A percentile compares a stretch with the other conserved stretches of the same genome.
These are phyloP conservation scores for Astragalus glycyphyllos DNA, from an alignment of 306 rosid species.

Conservation along the genomic window DNA sequence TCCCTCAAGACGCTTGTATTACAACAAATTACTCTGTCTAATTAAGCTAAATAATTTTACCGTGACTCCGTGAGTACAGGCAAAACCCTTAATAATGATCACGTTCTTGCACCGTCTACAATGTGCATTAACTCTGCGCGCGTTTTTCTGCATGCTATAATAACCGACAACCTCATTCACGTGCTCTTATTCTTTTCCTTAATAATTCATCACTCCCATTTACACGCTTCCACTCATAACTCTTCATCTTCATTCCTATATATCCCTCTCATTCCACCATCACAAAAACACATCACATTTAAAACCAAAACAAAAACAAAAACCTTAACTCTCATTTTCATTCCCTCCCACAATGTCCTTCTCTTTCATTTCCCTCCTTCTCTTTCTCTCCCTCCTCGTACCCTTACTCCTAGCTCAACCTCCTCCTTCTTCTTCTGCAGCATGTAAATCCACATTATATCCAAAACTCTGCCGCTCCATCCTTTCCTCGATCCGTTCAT, in stretches of 20 bases:
- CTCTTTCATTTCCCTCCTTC: constrained; percentile 1
- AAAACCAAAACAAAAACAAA: not conserved
- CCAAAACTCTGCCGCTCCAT: constrained; percentile 86
- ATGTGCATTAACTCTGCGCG: constrained; percentile 37
- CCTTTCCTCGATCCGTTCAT: constrained; percentile 54
- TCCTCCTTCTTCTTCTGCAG: constrained; percentile 48
- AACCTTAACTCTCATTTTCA: not conserved
- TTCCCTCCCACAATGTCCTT: constrained; percentile 30
- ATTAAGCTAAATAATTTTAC: too few species aligned
- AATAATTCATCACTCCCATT: constrained; percentile 10
- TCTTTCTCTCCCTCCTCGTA: constrained; percentile 5
- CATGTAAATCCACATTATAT: constrained; percentile 66
- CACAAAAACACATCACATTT: not conserved
- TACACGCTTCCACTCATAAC: constrained; percentile 26
- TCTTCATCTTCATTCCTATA: constrained; percentile 15
- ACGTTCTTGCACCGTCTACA: constrained; percentile 25
- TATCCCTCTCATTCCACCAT: constrained; percentile 4
- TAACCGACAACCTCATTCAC: constrained; percentile 37
- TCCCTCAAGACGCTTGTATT: too few species aligned
- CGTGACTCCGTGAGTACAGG: too few species aligned
- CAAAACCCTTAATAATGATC: not conserved
- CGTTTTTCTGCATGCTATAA: constrained; percentile 30
- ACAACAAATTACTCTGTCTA: too few species aligned
- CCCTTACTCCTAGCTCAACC: constrained; percentile 21
- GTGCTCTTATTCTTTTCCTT: not conserved